phyloP scores from a whole-genome alignment of 305 asterid species.

The Fraxinus albicans region DNA sequence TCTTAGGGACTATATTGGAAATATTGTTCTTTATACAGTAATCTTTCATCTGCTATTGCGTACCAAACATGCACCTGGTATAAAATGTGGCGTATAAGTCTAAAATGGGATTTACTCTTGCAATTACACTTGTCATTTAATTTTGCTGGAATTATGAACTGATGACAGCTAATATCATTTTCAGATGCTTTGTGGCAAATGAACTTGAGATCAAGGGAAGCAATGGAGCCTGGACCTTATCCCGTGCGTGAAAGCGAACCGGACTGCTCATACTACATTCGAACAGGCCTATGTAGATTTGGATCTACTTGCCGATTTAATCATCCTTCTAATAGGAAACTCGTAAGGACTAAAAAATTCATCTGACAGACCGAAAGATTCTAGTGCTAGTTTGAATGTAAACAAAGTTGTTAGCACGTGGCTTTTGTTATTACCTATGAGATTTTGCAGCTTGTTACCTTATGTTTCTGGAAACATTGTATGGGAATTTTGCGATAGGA shows the following conservation, averaged over 20 bases:
- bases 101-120: not conserved
- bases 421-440: slow-evolving; percentile 5
- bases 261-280: slow-evolving; percentile 93
- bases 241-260: slow-evolving; percentile 95
- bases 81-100: not conserved
- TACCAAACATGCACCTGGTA: not conserved
- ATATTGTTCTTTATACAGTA: not conserved
- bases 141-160: slow-evolving; percentile 20
- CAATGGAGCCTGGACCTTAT: slow-evolving; percentile 70
- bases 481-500: not conserved
- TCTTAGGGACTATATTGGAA: not conserved
- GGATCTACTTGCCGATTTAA: slow-evolving; percentile 92
- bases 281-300: slow-evolving; percentile 94
- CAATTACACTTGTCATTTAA: slow-evolving; percentile 3
- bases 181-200: slow-evolving; percentile 84
- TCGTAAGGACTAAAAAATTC: slow-evolving; percentile 47
- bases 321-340: slow-evolving; percentile 87
- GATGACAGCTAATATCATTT: slow-evolving; percentile 19
- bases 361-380: not conserved
- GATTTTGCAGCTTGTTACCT: not conserved
- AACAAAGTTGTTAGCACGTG: not conserved
- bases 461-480: not conserved
- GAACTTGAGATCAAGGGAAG: slow-evolving; percentile 72
- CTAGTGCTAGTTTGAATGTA: not conserved
- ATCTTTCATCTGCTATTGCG: not conserved